Base-by-base conservation (phyloP, 2,329 filamentous ascomycete genomes). In the Lasiodiplodia sp. region DNA sequence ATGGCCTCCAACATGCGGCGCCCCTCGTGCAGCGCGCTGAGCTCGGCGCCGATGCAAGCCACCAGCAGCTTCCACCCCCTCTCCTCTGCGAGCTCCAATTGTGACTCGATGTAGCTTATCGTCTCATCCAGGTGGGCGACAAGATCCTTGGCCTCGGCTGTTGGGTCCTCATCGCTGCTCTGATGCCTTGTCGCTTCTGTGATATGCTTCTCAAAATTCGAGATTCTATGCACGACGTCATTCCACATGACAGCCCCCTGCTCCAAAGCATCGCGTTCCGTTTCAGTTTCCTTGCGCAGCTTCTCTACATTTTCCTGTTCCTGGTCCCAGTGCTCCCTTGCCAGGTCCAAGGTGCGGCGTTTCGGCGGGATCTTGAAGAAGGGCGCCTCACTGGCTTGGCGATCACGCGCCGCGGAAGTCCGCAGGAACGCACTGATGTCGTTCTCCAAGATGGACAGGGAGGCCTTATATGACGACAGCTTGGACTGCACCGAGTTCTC, bases 1-100 rank as follows among this genome's bases (percentile, higher is more conserved):
- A 38, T 73, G 69, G 55, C 75, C 49, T 81, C 75, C n/a, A 92
- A 79, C 52, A 92, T 82, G 3, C 82, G 78, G 72, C 86, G 84
- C 1, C 89, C 89, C 73, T 90, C 86, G 38, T 81, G 81, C 70
- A 92, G 89, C 2, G 90, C 89, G 69, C 91, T 89, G 1, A 92
- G 75, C 76, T 93, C 92, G 0, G 92, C 92, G 0, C 91, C 91
- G 40, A 95, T 88, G 12, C 91, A 91, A 64, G 88, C 92, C 4
- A 94, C 89, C 21, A 95, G 82, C 18, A 94, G 80, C 68, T 91
- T 94, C 92, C 92, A 95, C 18, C 86, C 84, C 68, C 86, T 86
- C 1, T 83, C 80, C 70, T 91, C 87, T 0, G 89, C 89, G 2
- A 85, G 75, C 1, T 83, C 80, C 31, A 89, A 74, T 23, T 85